Evolutionary conservation across 2,329 filamentous ascomycete species (phyloP).

Genomic region (Pyricularia grisea): DNA sequence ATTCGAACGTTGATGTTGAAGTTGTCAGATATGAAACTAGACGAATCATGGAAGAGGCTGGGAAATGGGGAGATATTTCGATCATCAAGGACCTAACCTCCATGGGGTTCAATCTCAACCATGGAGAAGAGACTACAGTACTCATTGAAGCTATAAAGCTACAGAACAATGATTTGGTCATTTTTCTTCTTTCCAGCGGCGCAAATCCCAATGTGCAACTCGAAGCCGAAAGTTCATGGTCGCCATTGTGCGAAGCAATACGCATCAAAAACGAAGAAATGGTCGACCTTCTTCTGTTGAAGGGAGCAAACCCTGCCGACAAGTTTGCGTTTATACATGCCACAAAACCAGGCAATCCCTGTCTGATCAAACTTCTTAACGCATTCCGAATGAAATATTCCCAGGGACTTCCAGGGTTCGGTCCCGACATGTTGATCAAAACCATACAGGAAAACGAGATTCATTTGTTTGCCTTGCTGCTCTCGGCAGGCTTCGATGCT

Average conservation of each 20-base stretch:
- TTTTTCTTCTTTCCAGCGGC: neutral
- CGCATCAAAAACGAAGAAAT: neutral
- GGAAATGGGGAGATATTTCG: neutral
- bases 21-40: no score
- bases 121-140: neutral
- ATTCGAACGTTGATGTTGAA: neutral
- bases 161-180: neutral
- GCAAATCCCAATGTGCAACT: neutral
- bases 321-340: neutral
- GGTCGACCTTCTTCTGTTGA: neutral
- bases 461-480: neutral
- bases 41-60: neutral
- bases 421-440: neutral
- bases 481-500: neutral
- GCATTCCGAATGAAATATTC: neutral
- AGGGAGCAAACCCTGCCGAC: neutral
- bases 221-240: no score
- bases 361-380: neutral
- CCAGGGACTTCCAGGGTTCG: neutral
- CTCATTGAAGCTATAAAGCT: neutral
- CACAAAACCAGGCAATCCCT: neutral
- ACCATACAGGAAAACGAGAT: neutral
- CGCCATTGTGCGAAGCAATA: neutral
- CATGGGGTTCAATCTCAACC: neutral
- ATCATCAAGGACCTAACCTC: neutral